Conservation (phyloP, 768 basidiomycete species). For the Amanita pseudoporphyria region DNA sequence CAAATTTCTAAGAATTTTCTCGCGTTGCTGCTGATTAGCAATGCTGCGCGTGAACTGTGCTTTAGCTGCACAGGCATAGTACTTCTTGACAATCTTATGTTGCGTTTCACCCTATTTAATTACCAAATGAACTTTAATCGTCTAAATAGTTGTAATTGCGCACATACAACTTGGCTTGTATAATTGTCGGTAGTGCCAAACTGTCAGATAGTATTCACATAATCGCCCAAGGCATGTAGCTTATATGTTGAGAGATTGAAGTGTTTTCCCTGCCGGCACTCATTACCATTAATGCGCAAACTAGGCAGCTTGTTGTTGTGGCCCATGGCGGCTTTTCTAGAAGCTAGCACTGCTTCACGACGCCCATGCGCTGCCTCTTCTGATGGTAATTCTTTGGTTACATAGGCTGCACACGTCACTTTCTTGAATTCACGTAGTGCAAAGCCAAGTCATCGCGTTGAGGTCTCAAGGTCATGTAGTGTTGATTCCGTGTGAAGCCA, state of each 20-base stretch:
- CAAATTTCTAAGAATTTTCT: not conserved
- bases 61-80: not conserved
- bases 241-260: too few relatives aligned
- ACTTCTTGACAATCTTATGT: not conserved
- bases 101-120: not conserved
- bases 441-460: slow-evolving; percentile 20
- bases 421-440: slow-evolving; percentile 20
- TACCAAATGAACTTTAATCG: not conserved
- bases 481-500: too few relatives aligned
- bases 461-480: slow-evolving; percentile 29
- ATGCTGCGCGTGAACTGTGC: not conserved
- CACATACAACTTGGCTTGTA: slow-evolving; percentile 24
- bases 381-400: not conserved
- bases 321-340: too few relatives aligned
- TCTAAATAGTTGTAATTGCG: not conserved
- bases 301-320: too few relatives aligned
- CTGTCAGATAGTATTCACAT: slow-evolving; percentile 13
- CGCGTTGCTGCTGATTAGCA: not conserved
- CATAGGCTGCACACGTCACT: slow-evolving; percentile 12
- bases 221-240: slow-evolving; percentile 21
- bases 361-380: not conserved
- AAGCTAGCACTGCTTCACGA: slow-evolving; percentile 1
- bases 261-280: too few relatives aligned
- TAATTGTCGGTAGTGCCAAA: slow-evolving; percentile 28
- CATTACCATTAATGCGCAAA: too few relatives aligned